Evolutionary conservation across 192 early-diverging fungal species (phyloP), one percentile per base, ranked within the genome.

Genomic region (Coemansia sp.): DNA sequence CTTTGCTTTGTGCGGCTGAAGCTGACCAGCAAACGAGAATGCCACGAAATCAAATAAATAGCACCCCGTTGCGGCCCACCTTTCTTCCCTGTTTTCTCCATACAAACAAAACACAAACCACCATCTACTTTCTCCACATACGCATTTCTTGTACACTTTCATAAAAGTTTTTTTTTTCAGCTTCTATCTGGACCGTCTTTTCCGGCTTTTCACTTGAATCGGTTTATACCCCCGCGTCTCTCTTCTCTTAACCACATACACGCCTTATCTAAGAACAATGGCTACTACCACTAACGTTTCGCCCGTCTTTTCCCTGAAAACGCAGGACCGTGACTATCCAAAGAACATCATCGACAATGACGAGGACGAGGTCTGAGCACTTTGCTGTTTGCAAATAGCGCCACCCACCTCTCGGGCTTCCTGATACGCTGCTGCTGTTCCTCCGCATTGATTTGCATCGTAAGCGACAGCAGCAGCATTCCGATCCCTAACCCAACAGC

Each of bases 21-120:
- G 15, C 23, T 13, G 34, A 7, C 53, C 8, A 16, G 13, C 29
- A 53, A 28, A 28, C 12, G 26, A 30, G 23, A 57, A 33, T 33
- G 48, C 48, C 29, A 16, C 42, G 46, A 40, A 67, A 51, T 59
- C 57, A 39, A 66, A 66, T 66, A 66, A 67, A 67, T 64, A 64
- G 63, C 52, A 12, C 16, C 25, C n/a, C 35, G 37, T 53, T 39
- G 42, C 28, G 49, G 29, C 63, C 49, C 21, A 8, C 16, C 39
- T 57, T 56, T 30, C 37, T 39, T 23, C 35, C 23, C 40, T 18
- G 15, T 29, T 13, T 43, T 34, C 21, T 42, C 10, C 28, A 48
- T 28, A 61, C 18, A 30, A 63, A 37, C 29, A 53, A 30, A 29
- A 30, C 8, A 53, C 21, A 53, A 53, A 29, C 52, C 1, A 53